Evolutionary conservation across 1,284 basidiomycete genomes (phyloP), one percentile per base, ranked within the genome.

Genomic region (Wallemia mellicola): DNA sequence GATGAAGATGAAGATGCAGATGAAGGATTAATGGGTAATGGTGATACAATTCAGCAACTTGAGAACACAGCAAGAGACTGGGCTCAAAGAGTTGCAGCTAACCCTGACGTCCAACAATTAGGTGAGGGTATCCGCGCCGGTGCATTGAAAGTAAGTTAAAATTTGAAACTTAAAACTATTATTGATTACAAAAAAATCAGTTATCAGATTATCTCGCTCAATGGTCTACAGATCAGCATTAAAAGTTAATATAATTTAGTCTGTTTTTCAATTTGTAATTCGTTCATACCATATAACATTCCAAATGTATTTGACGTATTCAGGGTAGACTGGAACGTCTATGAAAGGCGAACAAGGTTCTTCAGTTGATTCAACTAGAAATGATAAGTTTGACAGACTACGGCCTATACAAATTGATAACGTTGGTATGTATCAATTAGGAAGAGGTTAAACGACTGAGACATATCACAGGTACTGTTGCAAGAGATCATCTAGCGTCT

Each of bases 41-140:
- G 74, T n/a, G 75, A 73, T 1, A 72, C 76, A 24, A 61, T 80
- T 60, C 68, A 71, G 27, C 67, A 66, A 24, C 64, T 91, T 25
- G 89, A 94, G 71, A 69, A 72, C 33, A 82, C 80, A 5, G 86
- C 88, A 33, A 77, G 81, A 66, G 89, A 94, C 65, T 79, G 82
- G 1, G 76, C 89, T 27, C 72, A 78, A 22, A 76, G 79, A 62
- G 79, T 92, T 28, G 74, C 94, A 72, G 77, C 84, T 0, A 91
- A 91, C 67, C 86, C 86, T 1, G 86, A 92, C 67, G 83, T 94
- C 32, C 86, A 89, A 73, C 84, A 84, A 64, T 75, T 86, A 19
- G 83, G 81, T 1, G 86, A 91, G 66, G 83, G 75, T 62, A 79
- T 95, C 61, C 73, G 89, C 64, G 72, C 75, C 14, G 86, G 86